Conservation (phyloP, 2,329 filamentous ascomycete species). For the Emericellopsis cladophorae region DNA sequence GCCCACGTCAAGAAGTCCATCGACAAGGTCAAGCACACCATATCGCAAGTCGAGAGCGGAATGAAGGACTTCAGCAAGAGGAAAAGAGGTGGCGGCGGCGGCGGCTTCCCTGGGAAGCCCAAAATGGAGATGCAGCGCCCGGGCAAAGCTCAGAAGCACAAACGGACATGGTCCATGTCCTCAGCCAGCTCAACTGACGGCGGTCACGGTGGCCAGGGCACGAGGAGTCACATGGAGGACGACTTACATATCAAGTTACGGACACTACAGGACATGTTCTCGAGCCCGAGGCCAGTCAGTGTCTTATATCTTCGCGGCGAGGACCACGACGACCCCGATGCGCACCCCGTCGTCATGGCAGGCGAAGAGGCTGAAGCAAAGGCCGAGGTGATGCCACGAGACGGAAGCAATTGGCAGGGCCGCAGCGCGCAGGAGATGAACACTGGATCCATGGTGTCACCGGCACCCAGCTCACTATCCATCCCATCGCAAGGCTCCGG, state of each 20-base stretch:
- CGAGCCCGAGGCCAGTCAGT: constrained; percentile 67
- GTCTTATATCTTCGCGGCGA: constrained; percentile 67
- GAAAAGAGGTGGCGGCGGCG: constrained; percentile 41
- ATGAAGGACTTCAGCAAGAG: constrained; percentile 56
- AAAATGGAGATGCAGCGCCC: constrained; percentile 44
- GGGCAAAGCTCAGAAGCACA: constrained; percentile 81
- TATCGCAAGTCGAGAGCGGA: constrained; percentile 61
- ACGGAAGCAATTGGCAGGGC: constrained; percentile 35
- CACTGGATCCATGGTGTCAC: constrained; percentile 50
- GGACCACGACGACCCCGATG: constrained; percentile 67
- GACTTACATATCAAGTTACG: constrained; percentile 70
- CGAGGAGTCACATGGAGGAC: constrained; percentile 49
- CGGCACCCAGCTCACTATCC: constrained; percentile 53
- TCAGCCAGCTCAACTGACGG: constrained; percentile 51
- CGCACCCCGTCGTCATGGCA: constrained; percentile 61
- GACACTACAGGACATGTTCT: constrained; percentile 78
- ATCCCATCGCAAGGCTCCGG: constrained; percentile 42
- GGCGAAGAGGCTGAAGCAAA: constrained; percentile 54
- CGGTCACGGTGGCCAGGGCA: constrained; percentile 24
- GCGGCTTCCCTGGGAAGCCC: constrained; percentile 13
- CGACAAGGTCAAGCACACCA: constrained; percentile 90
- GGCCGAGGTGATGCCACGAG: constrained; percentile 25
- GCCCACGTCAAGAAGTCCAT: constrained; percentile 94
- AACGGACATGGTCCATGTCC: constrained; percentile 90
- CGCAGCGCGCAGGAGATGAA: constrained; percentile 45